Evolutionary conservation across 306 rosid genomes (phyloP).

Genomic region (Vigna angularis): DNA sequence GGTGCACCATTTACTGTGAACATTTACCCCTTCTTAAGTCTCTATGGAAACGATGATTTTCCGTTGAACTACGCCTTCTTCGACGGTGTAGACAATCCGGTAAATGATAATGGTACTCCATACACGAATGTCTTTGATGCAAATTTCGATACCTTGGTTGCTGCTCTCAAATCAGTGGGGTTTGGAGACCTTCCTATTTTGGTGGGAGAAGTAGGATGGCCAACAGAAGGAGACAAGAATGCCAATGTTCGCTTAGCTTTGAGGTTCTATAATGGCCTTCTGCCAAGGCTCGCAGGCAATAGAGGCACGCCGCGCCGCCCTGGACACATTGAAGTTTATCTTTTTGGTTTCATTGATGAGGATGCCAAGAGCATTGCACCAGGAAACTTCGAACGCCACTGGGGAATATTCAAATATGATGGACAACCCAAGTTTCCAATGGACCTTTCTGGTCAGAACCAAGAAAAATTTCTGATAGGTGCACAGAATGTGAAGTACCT

Average conservation of each 20-base stretch:
- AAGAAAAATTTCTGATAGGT: conserved; percentile 65
- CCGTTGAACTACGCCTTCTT: conserved; percentile 95
- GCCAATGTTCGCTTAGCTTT: conserved; percentile 75
- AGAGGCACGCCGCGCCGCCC: conserved; percentile 88
- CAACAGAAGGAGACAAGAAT: conserved; percentile 95
- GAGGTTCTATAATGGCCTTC: conserved; percentile 85
- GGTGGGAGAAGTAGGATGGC: conserved; percentile 99
- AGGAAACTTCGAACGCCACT: conserved; percentile 89
- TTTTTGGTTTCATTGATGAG: conserved; percentile 87
- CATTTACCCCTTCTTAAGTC: conserved; percentile 96
- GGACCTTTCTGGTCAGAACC: conserved; percentile 86
- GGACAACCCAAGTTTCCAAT: conserved; percentile 86
- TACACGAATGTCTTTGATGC: conserved; percentile 95
- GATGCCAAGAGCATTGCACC: conserved; percentile 91
- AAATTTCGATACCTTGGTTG: conserved; percentile 88
- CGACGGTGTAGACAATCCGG: conserved; percentile 72
- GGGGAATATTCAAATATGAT: conserved; percentile 89
- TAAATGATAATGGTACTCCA: conserved; percentile 68
- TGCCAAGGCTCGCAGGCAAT: conserved; percentile 70
- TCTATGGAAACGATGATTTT: conserved; percentile 79
- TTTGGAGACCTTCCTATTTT: conserved; percentile 68
- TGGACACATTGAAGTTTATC: conserved; percentile 82
- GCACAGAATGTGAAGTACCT: conserved; percentile 79
- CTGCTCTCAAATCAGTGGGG: conserved; percentile 77
- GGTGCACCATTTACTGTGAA: conserved; percentile 88